Evolutionary conservation across 148 eudicot genomes (phyloP).

Genomic region (Pouteria glomerata): DNA sequence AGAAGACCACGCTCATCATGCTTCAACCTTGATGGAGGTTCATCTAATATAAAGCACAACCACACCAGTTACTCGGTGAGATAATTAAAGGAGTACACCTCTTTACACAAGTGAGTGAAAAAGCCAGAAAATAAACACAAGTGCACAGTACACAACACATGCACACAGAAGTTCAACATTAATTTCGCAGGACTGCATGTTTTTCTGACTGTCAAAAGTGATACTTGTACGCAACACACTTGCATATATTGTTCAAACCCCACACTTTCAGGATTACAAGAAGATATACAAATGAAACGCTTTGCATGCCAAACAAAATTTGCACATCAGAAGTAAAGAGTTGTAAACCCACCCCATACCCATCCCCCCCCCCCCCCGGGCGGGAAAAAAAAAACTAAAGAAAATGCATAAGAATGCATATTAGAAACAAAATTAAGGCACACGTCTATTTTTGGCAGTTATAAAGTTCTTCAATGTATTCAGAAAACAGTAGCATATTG

Average conservation of each 20-base stretch:
- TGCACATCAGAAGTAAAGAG: not conserved
- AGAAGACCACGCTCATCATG: conserved; percentile 85
- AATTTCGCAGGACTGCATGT: not conserved
- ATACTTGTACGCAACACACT: not conserved
- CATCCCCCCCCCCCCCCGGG: no score
- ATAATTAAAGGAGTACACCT: not conserved
- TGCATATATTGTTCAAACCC: not conserved
- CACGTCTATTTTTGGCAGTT: not conserved
- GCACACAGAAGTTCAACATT: no score
- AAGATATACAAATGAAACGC: not conserved
- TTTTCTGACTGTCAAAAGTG: not conserved
- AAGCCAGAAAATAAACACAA: no score
- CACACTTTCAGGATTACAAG: not conserved
- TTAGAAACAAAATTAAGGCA: not conserved
- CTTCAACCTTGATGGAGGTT: conserved; percentile 55
- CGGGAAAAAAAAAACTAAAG: no score
- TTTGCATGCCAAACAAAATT: not conserved
- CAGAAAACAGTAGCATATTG: not conserved
- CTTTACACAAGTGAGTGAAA: not conserved
- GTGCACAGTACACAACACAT: no score
- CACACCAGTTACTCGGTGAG: not conserved
- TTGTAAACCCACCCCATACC: no score
- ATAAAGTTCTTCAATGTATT: not conserved
- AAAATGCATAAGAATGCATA: not conserved
- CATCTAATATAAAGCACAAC: conserved; percentile 50